These are phyloP conservation scores for Chondrostereum purpureum DNA, from an alignment of 1,284 basidiomycete genomes.

Conservation along the genomic window DNA sequence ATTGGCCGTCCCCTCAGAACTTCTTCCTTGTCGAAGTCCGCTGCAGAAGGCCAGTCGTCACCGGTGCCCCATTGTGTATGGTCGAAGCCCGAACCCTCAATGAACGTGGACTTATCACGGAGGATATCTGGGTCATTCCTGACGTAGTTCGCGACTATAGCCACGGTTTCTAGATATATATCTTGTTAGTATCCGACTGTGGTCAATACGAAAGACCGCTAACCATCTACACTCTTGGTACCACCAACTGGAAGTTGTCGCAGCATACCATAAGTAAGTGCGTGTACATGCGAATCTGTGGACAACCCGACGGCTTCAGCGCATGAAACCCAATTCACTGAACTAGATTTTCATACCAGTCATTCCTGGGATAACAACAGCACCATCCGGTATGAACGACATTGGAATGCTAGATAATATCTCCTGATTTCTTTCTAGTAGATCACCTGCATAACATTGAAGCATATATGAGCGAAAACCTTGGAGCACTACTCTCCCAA, in stretches of 20 bases:
- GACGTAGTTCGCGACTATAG: not conserved
- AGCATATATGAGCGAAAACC: too few species aligned
- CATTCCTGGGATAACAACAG: not conserved
- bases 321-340: not conserved
- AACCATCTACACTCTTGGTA: not conserved
- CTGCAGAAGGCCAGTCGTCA: not conserved
- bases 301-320: too few species aligned
- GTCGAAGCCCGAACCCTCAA: not conserved
- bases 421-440: too few species aligned
- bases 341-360: not conserved
- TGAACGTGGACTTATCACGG: not conserved
- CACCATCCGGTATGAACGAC: not conserved
- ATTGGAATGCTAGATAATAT: too few species aligned
- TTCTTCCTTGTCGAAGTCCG: not conserved
- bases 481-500: too few species aligned
- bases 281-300: not conserved
- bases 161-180: not conserved
- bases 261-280: not conserved
- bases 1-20: not conserved
- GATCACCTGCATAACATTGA: too few species aligned
- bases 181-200: too few species aligned
- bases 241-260: not conserved
- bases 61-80: not conserved
- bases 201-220: too few species aligned
- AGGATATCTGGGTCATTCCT: not conserved